phyloP scores from a whole-genome alignment of 2,329 filamentous ascomycete species.

The Pseudogymnoascus sp. region DNA sequence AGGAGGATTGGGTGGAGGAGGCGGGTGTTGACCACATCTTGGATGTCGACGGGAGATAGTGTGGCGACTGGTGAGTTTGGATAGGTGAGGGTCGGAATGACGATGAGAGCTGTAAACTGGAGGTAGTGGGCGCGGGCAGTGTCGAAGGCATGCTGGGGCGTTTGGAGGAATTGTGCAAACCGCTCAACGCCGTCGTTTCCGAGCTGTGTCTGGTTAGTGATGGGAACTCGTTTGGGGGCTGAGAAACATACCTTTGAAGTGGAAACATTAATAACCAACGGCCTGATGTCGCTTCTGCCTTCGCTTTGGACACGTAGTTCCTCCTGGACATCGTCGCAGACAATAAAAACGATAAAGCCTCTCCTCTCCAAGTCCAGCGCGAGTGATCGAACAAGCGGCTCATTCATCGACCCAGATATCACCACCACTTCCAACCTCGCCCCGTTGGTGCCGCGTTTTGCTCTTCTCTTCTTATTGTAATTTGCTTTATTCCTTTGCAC shows the following conservation, averaged over 20 bases:
- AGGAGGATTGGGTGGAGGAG: constrained; percentile 83
- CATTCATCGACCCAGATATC: constrained; percentile 77
- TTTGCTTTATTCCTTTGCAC: constrained; percentile 48
- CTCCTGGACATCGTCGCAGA: constrained; percentile 78
- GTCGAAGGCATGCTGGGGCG: constrained; percentile 68
- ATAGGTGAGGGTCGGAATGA: constrained; percentile 76
- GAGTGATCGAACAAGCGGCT: constrained; percentile 76
- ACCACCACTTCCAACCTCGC: constrained; percentile 81
- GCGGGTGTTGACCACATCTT: constrained; percentile 86
- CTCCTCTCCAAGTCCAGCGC: constrained; percentile 81
- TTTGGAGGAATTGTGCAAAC: constrained; percentile 64
- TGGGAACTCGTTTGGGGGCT: constrained; percentile 13
- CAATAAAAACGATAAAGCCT: constrained; percentile 89
- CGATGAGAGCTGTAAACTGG: constrained; percentile 68
- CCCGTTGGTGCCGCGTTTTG: constrained; percentile 72
- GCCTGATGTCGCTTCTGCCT: constrained; percentile 71
- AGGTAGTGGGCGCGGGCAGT: constrained; percentile 70
- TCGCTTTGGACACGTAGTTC: constrained; percentile 71
- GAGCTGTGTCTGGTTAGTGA: constrained; percentile 49
- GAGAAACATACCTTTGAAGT: constrained; percentile 45
- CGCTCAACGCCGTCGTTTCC: constrained; percentile 63
- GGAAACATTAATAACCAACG: constrained; percentile 74
- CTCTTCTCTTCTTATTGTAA: constrained; percentile 59
- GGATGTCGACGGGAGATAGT: constrained; percentile 74
- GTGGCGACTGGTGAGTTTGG: constrained; percentile 79